Conservation (phyloP, 2,329 filamentous ascomycete genomes). For the Xylogone sp. region DNA sequence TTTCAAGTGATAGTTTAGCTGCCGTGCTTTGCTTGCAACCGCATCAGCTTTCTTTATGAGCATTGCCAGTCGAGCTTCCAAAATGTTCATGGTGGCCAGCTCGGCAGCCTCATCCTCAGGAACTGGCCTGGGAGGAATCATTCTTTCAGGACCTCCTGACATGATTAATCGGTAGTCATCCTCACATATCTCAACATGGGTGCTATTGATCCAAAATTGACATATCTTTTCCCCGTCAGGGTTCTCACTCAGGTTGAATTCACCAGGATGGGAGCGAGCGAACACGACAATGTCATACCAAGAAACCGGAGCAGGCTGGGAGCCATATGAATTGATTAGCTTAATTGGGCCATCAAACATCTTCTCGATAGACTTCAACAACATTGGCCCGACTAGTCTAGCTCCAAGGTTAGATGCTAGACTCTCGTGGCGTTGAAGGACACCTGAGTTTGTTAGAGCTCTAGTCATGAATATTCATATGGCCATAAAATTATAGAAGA, state of each 20-base stretch:
- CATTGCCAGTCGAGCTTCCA: conserved; percentile 73
- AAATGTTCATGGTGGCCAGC: conserved; percentile 75
- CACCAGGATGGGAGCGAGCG: conserved; percentile 72
- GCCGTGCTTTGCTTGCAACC: conserved; percentile 67
- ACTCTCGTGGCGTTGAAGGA: conserved; percentile 80
- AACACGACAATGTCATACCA: conserved; percentile 88
- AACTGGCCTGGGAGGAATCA: conserved; percentile 76
- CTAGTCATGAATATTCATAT: neutral
- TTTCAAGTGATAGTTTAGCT: conserved; percentile 77
- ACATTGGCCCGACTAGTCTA: conserved; percentile 74
- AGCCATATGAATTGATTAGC: conserved; percentile 41
- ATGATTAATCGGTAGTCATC: conserved; percentile 84
- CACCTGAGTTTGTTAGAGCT: conserved; percentile 43
- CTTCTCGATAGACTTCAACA: conserved; percentile 82
- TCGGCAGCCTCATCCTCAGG: conserved; percentile 86
- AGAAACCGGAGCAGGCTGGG: conserved; percentile 60
- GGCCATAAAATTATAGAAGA: neutral
- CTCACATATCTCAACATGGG: conserved; percentile 79
- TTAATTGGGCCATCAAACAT: conserved; percentile 78
- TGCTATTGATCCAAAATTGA: conserved; percentile 77
- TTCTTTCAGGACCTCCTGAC: conserved; percentile 76
- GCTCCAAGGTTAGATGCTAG: conserved; percentile 82
- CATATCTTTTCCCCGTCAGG: conserved; percentile 69
- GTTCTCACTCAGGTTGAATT: conserved; percentile 69
- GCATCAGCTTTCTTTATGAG: conserved; percentile 78